Percentiles rank a stretch among this genome's conserved stretches.
phyloP scores from a whole-genome alignment of 176 grass and related monocot species.

The Puya raimondii region DNA sequence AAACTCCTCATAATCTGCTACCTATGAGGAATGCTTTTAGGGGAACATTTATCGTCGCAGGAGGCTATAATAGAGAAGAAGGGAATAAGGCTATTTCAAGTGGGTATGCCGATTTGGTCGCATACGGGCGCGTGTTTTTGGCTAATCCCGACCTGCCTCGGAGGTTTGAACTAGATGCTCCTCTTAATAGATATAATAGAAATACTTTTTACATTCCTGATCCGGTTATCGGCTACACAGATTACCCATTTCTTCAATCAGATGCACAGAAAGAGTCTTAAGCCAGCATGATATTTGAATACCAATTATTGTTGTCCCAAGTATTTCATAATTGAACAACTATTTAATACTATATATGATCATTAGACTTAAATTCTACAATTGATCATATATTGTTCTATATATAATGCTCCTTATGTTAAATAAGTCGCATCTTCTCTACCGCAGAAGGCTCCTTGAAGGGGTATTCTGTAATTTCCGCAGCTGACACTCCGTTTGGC shows the following conservation, averaged over 20 bases:
- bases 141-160: constrained; percentile 67
- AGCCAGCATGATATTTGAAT: not conserved
- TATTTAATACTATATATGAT: too few relatives aligned
- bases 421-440: not conserved
- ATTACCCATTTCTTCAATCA: constrained; percentile 52
- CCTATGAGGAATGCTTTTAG: constrained; percentile 34
- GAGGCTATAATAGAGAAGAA: constrained; percentile 42
- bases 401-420: not conserved
- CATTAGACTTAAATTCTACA: too few relatives aligned
- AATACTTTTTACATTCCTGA: constrained; percentile 61
- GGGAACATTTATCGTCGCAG: constrained; percentile 51
- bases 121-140: constrained; percentile 58
- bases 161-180: constrained; percentile 52
- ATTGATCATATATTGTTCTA: not conserved
- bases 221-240: constrained; percentile 59
- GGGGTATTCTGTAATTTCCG: not conserved
- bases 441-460: not conserved
- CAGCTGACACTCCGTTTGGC: not conserved
- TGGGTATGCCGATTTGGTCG: constrained; percentile 59
- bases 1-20: constrained; percentile 12
- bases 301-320: not conserved
- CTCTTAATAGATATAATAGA: constrained; percentile 59
- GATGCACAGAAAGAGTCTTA: constrained; percentile 3
- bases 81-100: constrained; percentile 40
- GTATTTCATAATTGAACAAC: too few relatives aligned